Percentiles rank a stretch among this genome's conserved stretches.
phyloP scores from a whole-genome alignment of 768 basidiomycete genomes.

The Guyanaporus albipodus region DNA sequence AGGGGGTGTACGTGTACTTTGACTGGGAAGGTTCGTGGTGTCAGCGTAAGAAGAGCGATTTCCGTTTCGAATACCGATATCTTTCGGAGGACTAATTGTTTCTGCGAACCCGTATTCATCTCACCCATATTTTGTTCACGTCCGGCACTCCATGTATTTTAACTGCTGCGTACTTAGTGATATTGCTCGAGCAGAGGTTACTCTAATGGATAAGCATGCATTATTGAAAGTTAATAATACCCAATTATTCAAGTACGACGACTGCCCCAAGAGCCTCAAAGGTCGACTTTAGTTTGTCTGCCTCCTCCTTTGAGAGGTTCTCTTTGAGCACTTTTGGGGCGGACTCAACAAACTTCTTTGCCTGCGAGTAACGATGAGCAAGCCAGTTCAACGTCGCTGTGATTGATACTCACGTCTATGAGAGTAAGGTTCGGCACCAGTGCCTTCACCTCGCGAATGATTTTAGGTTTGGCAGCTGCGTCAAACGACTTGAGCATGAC shows the following conservation, averaged over 20 bases:
- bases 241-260: conserved; percentile 71
- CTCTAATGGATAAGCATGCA: conserved; percentile 17
- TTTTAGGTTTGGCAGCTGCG: conserved; percentile 87
- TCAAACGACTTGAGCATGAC: conserved; percentile 95
- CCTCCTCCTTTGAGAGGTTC: conserved; percentile 93
- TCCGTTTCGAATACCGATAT: conserved; percentile 95
- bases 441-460: conserved; percentile 97
- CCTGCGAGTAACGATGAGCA: conserved; percentile 45
- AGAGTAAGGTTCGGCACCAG: conserved; percentile 93
- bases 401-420: conserved; percentile 73
- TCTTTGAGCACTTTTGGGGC: conserved; percentile 92
- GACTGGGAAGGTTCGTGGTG: conserved; percentile 99
- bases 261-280: conserved; percentile 88
- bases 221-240: conserved; percentile 6
- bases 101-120: not conserved
- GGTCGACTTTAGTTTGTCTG: conserved; percentile 91
- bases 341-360: conserved; percentile 99
- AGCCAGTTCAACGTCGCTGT: not conserved
- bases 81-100: conserved; percentile 67
- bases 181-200: conserved; percentile 11
- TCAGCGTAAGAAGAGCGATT: conserved; percentile 96
- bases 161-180: conserved; percentile 20
- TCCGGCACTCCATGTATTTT: conserved; percentile 24
- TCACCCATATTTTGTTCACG: conserved; percentile 9
- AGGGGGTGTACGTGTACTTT: conserved; percentile 98